Percentiles rank a stretch among this genome's conserved stretches.
Evolutionary conservation across 2,329 filamentous ascomycete genomes (phyloP).

Genomic region (Talaromyces sp.): DNA sequence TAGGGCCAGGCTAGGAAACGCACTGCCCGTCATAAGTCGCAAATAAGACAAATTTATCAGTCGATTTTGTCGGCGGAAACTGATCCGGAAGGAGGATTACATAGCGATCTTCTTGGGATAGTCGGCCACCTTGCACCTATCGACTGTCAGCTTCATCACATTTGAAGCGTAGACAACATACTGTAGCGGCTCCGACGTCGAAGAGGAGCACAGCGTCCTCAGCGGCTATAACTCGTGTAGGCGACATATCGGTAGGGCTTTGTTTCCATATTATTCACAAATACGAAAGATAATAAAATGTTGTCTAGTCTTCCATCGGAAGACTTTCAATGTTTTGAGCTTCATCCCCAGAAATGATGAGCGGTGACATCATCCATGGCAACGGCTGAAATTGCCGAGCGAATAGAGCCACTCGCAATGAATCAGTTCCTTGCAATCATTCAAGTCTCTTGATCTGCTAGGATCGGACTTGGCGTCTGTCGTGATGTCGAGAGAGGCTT

Average conservation of each 20-base stretch:
- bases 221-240: constrained; percentile 24
- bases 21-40: constrained; percentile 38
- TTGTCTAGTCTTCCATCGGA: too few species aligned
- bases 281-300: too few species aligned
- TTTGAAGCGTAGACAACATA: constrained; percentile 14
- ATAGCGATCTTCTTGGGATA: constrained; percentile 32
- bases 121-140: constrained; percentile 31
- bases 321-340: neutral
- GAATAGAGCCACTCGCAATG: neutral
- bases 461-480: neutral
- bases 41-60: constrained; percentile 32
- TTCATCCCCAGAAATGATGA: constrained; percentile 24
- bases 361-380: constrained; percentile 28
- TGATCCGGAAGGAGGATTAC: constrained; percentile 29
- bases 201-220: constrained; percentile 29
- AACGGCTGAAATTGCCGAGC: neutral
- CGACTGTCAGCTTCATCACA: neutral
- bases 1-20: constrained; percentile 15
- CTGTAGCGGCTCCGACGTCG: constrained; percentile 32
- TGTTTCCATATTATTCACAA: neutral
- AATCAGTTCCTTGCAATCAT: neutral
- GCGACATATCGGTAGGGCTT: constrained; percentile 21
- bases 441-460: neutral
- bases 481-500: neutral
- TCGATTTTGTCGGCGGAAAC: constrained; percentile 28